A percentile compares a stretch with the other conserved stretches of the same genome.
Evolutionary conservation across 306 rosid genomes (phyloP).

Genomic region (Acmispon strigosus): DNA sequence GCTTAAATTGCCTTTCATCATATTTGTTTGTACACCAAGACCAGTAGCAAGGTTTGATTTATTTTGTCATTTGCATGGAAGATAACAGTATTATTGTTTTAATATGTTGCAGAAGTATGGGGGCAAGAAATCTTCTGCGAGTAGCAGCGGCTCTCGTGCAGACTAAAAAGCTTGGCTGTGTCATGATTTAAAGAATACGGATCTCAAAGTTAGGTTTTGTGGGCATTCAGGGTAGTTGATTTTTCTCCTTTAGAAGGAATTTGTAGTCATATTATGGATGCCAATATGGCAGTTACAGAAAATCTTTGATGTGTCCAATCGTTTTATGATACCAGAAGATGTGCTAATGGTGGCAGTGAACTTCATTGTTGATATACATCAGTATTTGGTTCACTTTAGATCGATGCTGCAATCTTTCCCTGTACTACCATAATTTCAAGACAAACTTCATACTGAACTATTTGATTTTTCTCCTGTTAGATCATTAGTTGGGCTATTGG

Average conservation of each 20-base stretch:
- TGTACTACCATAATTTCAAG: not conserved
- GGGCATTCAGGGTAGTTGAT: slow-evolving; percentile 45
- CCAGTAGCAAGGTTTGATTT: not conserved
- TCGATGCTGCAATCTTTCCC: slow-evolving; percentile 4
- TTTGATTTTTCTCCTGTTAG: not conserved
- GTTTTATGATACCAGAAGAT: slow-evolving; percentile 22
- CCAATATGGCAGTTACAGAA: slow-evolving; percentile 33
- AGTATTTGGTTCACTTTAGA: slow-evolving; percentile 8
- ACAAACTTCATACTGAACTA: not conserved
- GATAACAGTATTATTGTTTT: not conserved
- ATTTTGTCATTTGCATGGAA: not conserved
- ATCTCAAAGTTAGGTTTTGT: slow-evolving; percentile 32
- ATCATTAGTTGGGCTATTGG: no score
- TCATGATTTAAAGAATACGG: slow-evolving; percentile 23
- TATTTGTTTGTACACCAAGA: not conserved
- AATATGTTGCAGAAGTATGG: slow-evolving; percentile 34
- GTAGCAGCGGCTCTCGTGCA: slow-evolving; percentile 38
- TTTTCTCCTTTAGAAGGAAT: slow-evolving; percentile 21
- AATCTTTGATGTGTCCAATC: slow-evolving; percentile 17
- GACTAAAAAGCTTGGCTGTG: slow-evolving; percentile 40
- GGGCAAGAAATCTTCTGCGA: slow-evolving; percentile 37
- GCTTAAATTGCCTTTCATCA: not conserved
- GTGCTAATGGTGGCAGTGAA: slow-evolving; percentile 20
- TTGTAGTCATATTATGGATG: slow-evolving; percentile 34
- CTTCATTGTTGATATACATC: slow-evolving; percentile 26